Base-by-base conservation (phyloP, 2,329 filamentous ascomycete genomes). In the Xylariomycetidae sp. region DNA sequence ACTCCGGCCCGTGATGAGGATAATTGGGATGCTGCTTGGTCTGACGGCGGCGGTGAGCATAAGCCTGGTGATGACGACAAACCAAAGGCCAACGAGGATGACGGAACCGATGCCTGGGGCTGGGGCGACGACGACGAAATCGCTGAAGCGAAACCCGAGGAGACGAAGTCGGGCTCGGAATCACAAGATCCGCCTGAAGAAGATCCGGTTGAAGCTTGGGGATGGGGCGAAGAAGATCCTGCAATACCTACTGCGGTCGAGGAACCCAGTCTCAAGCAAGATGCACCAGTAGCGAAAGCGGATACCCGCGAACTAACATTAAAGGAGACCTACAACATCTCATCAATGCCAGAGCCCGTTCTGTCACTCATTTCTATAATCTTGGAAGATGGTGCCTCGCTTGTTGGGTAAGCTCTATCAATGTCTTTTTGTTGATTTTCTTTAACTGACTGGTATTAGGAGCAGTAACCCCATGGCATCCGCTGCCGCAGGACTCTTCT, bases 241-340 rank as follows among this genome's bases (percentile, higher is more conserved):
- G 38, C 63, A 41, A 52, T 53, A 34, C 41, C 55, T 45, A 27
- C 44, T 12, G 26, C 47, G 27, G 5, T 29, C 31, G 34, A 39
- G n/a, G 25, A 33, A 6, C n/a, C n/a, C n/a, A n/a, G n/a, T n/a
- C n/a, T n/a, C n/a, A n/a, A n/a, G n/a, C n/a, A n/a, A n/a, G n/a
- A n/a, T n/a, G 29, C 37, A 20, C 17, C 35, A 19, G n/a, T n/a
- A n/a, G 40, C 50, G 25, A 34, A 50, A 19, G 27, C 49, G 6
- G 48, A 59, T 39, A 68, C 69, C 7, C 70, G 78, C 35, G 84
- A 92, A 53, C 64, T 97, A 38, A 84, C 85, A 0, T 63, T 97
- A 27, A 84, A 74, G 41, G 92, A 98, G 61, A 85, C 75, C 2
- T 98, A 95, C 58, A 85, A 81, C 38, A 85, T 95, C 32, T 96